These are phyloP conservation scores for Coemansia pectinata DNA, from an alignment of 192 early-diverging fungal genomes.

Conservation along the genomic window DNA sequence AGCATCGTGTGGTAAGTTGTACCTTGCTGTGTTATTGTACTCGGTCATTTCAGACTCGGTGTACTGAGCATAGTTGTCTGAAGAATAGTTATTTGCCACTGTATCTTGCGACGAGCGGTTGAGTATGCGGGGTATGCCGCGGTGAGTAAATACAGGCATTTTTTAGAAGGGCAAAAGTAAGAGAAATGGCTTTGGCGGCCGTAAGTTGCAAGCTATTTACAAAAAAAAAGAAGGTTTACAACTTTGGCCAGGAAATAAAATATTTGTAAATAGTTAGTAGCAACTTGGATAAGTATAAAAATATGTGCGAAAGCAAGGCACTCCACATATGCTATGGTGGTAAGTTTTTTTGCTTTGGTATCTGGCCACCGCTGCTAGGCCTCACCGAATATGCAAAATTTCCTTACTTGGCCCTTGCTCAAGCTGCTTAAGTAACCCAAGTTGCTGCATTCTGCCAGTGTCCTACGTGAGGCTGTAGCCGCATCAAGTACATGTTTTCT, in stretches of 20 bases:
- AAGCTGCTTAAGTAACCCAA: background rate
- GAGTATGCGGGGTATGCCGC: conserved; percentile 7
- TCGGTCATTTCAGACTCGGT: conserved; percentile 7
- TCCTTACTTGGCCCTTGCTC: background rate
- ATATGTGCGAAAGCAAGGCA: background rate
- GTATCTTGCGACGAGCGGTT: conserved; percentile 4
- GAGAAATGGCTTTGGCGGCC: background rate
- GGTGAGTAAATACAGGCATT: background rate
- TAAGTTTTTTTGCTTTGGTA: background rate
- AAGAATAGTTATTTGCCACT: background rate
- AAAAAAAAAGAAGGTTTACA: background rate
- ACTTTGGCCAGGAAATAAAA: background rate
- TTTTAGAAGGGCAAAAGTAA: background rate
- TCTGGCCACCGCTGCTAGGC: background rate
- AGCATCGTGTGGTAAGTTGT: background rate
- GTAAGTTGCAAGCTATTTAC: conserved; percentile 1
- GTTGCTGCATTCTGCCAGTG: background rate
- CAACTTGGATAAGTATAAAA: background rate
- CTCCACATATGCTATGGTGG: background rate
- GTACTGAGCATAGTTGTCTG: background rate
- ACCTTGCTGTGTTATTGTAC: background rate
- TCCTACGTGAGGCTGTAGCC: background rate
- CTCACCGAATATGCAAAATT: background rate
- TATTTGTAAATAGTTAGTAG: background rate
- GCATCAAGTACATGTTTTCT: background rate